These are phyloP conservation scores for Alternaria incomplexa DNA, from an alignment of 2,329 filamentous ascomycete species.

Conservation along the genomic window DNA sequence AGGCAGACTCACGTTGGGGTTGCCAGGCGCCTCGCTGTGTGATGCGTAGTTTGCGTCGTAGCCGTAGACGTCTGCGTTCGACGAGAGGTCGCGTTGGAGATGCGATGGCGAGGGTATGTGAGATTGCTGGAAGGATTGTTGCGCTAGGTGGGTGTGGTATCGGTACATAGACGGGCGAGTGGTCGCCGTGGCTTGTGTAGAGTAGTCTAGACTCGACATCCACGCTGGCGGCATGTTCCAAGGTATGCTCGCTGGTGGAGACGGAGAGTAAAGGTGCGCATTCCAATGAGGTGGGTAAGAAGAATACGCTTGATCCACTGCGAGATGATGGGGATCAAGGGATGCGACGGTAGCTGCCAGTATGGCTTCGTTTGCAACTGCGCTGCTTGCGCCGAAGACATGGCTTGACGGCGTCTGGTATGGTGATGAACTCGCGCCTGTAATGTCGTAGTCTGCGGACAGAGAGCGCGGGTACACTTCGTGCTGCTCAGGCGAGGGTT, in stretches of 20 bases:
- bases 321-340: constrained; percentile 17
- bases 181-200: constrained; percentile 6
- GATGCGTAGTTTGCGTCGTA: constrained; percentile 12
- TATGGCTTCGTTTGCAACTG: constrained; percentile 12
- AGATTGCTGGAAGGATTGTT: constrained; percentile 18
- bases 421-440: constrained; percentile 8
- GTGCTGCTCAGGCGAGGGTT: constrained; percentile 19
- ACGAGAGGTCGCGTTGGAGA: constrained; percentile 12
- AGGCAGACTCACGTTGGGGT: constrained; percentile 26
- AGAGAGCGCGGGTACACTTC: constrained; percentile 21
- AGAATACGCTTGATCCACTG: constrained; percentile 18
- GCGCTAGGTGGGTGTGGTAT: constrained; percentile 17
- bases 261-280: constrained; percentile 19
- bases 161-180: constrained; percentile 18
- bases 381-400: constrained; percentile 14
- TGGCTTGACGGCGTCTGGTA: constrained; percentile 17
- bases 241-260: constrained; percentile 15
- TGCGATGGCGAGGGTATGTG: constrained; percentile 20
- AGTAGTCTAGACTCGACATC: constrained; percentile 20
- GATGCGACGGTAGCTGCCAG: constrained; percentile 12
- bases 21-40: constrained; percentile 13
- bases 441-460: constrained; percentile 23
- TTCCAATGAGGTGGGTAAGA: constrained; percentile 23
- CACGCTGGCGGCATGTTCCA: constrained; percentile 30
- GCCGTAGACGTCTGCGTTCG: constrained; percentile 17